Conservation (phyloP, 371 early-diverging fungal species). For the Circinella umbellata region DNA sequence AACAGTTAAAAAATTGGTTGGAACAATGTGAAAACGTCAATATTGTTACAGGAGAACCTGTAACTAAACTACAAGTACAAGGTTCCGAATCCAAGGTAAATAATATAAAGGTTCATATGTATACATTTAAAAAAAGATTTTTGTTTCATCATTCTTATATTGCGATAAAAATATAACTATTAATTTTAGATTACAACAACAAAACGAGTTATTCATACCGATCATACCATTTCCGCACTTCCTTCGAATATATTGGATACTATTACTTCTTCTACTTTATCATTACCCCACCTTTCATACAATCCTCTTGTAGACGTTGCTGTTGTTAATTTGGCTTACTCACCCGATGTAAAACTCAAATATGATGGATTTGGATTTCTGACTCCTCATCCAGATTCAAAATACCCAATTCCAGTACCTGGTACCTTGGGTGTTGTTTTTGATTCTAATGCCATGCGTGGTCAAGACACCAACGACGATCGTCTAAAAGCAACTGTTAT, state of each 20-base stretch:
- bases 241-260: conserved; percentile 55
- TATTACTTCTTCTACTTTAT: conserved; percentile 28
- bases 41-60: conserved; percentile 46
- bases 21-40: conserved; percentile 53
- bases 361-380: conserved; percentile 91
- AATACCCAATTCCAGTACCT: conserved; percentile 41
- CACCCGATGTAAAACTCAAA: conserved; percentile 41
- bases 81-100: conserved; percentile 31
- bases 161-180: too few relatives aligned
- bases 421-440: conserved; percentile 87
- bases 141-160: too few relatives aligned
- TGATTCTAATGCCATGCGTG: conserved; percentile 83
- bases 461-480: conserved; percentile 58
- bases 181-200: conserved; percentile 34
- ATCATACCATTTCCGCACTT: conserved; percentile 74
- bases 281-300: conserved; percentile 47
- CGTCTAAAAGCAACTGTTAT: conserved; percentile 83
- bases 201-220: conserved; percentile 33
- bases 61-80: conserved; percentile 12
- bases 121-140: too few relatives aligned
- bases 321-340: conserved; percentile 86
- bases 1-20: conserved; percentile 58
- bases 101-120: not conserved
- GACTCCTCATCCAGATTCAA: conserved; percentile 69
- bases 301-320: conserved; percentile 83